Evolutionary conservation across 352 stramenopile genomes (phyloP).

Genomic region (Blastocystis hominis): DNA sequence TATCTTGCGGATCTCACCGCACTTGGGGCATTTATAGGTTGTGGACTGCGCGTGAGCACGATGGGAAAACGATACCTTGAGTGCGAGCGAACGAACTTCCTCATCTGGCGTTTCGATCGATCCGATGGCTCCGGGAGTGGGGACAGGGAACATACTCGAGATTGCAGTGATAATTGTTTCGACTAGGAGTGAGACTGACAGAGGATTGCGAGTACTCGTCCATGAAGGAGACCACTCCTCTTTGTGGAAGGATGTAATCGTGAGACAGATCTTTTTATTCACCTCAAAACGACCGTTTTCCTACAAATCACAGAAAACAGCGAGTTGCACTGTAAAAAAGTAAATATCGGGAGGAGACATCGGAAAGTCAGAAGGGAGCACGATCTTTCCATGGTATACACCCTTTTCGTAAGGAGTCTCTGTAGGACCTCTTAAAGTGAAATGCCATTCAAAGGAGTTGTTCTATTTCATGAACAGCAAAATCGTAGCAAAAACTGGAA

Average conservation of each 20-base stretch:
- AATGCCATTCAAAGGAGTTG: constrained; percentile 86
- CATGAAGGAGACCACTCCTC: constrained; percentile 91
- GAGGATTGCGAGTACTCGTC: not conserved
- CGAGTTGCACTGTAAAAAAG: constrained; percentile 72
- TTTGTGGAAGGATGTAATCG: constrained; percentile 88
- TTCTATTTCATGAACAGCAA: constrained; percentile 61
- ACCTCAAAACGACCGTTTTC: constrained; percentile 90
- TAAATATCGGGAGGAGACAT: constrained; percentile 95
- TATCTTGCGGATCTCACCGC: constrained; percentile 67
- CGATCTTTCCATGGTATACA: constrained; percentile 91
- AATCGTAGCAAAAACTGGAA: not conserved
- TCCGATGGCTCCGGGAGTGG: constrained; percentile 70
- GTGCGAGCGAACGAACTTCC: constrained; percentile 67
- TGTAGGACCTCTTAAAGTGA: constrained; percentile 87
- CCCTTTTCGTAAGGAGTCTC: constrained; percentile 89
- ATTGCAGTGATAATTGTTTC: constrained; percentile 91
- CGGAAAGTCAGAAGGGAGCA: constrained; percentile 82
- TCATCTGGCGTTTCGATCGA: constrained; percentile 70
- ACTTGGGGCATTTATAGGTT: constrained; percentile 72
- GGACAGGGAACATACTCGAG: constrained; percentile 85
- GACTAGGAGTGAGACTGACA: constrained; percentile 61
- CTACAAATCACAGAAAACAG: not conserved
- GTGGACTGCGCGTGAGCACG: constrained; percentile 64
- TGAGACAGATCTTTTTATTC: constrained; percentile 94
- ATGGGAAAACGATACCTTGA: constrained; percentile 63